Conservation (phyloP, 345 rosid species). For the Populus nigra region DNA sequence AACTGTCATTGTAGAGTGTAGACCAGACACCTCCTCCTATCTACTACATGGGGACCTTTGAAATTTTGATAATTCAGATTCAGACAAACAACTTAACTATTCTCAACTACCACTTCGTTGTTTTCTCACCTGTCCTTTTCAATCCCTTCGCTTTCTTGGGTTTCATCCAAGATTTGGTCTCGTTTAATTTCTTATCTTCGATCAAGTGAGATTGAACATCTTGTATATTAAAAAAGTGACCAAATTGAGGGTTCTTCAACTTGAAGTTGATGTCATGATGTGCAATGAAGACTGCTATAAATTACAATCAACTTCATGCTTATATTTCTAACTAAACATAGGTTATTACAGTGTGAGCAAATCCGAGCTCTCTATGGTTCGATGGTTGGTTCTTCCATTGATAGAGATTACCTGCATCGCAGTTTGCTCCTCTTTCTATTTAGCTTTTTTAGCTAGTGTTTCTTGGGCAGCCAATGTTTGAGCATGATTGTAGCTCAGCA, state of each 20-base stretch:
- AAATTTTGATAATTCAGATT: slow-evolving; percentile 7
- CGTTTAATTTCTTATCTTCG: too few species aligned
- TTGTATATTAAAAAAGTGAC: background rate
- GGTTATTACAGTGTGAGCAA: slow-evolving; percentile 26
- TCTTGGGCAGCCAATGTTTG: slow-evolving; percentile 88
- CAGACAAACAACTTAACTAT: slow-evolving; percentile 16
- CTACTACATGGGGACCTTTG: slow-evolving; percentile 3
- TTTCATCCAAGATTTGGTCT: too few species aligned
- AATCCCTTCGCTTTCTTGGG: background rate
- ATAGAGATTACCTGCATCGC: slow-evolving; percentile 19
- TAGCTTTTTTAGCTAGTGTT: slow-evolving; percentile 57
- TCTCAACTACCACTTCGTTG: slow-evolving; percentile 13
- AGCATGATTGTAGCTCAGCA: slow-evolving; percentile 78
- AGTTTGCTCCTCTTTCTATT: slow-evolving; percentile 90
- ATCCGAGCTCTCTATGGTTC: slow-evolving; percentile 19
- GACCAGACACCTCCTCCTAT: background rate
- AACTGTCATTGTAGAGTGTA: slow-evolving; percentile 20
- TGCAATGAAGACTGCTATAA: background rate
- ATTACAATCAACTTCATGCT: background rate
- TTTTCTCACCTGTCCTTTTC: slow-evolving; percentile 5
- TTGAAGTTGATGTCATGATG: background rate
- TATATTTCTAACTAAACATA: slow-evolving; percentile 5
- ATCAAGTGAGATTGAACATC: background rate
- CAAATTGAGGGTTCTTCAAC: background rate
- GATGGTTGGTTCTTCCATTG: background rate